Evolutionary conservation across 1,284 basidiomycete genomes (phyloP).

Genomic region (Tilletia horrida): DNA sequence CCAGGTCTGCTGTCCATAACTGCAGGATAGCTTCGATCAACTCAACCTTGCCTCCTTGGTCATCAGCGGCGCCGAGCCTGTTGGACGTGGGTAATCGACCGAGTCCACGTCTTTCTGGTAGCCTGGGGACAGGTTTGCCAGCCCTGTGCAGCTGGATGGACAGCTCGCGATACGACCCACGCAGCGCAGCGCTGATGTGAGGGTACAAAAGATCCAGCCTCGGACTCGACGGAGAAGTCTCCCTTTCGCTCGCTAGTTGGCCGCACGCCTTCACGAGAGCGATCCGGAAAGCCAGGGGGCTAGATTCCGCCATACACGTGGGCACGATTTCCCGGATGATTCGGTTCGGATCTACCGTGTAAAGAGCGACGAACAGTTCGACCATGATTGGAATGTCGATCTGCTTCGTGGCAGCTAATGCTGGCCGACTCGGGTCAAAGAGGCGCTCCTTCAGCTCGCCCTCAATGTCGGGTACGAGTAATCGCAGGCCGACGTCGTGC

Average conservation of each 20-base stretch:
- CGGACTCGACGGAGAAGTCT: slow-evolving; percentile 37
- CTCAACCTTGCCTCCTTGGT: slow-evolving; percentile 32
- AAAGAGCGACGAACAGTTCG: slow-evolving; percentile 48
- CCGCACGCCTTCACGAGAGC: slow-evolving; percentile 42
- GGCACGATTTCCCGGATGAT: slow-evolving; percentile 40
- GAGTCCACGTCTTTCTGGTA: slow-evolving; percentile 16
- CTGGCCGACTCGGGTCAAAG: slow-evolving; percentile 42
- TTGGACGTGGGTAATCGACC: background rate
- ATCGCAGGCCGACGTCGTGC: slow-evolving; percentile 65
- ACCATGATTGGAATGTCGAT: slow-evolving; percentile 48
- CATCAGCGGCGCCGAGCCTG: slow-evolving; percentile 27
- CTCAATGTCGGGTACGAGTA: slow-evolving; percentile 60
- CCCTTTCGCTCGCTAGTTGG: slow-evolving; percentile 35
- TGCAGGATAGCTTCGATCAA: slow-evolving; percentile 42
- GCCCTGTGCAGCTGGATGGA: slow-evolving; percentile 15
- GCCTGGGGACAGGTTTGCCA: background rate
- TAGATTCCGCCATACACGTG: slow-evolving; percentile 35
- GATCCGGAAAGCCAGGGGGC: slow-evolving; percentile 40
- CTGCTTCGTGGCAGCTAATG: slow-evolving; percentile 32
- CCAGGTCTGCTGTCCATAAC: slow-evolving; percentile 39
- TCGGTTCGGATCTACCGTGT: slow-evolving; percentile 45
- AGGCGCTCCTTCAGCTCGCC: slow-evolving; percentile 42
- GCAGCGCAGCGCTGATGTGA: slow-evolving; percentile 32
- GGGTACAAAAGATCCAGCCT: slow-evolving; percentile 40
- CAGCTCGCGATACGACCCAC: slow-evolving; percentile 29